Evolutionary conservation across 1,139 yeast genomes (phyloP).

Genomic region (Geotrichum citri-aurantii): DNA sequence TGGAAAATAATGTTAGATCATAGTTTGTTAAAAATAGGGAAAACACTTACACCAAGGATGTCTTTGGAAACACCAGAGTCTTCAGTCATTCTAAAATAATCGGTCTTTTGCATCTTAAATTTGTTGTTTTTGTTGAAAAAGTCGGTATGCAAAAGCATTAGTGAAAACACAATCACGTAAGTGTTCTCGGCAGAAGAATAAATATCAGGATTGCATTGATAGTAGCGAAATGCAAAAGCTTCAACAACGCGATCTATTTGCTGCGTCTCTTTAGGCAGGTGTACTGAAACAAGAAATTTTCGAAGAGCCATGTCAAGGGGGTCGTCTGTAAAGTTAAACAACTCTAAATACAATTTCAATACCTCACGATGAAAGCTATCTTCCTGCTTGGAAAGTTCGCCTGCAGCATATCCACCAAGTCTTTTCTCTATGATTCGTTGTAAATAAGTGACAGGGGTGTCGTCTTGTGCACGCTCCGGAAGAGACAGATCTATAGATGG

Average conservation of each 20-base stretch:
- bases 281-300: constrained; percentile 48
- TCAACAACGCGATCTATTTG: constrained; percentile 62
- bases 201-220: constrained; percentile 38
- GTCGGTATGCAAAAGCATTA: constrained; percentile 65
- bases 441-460: constrained; percentile 37
- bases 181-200: constrained; percentile 45
- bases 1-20: constrained; percentile 33
- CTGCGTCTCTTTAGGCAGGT: constrained; percentile 62
- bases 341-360: constrained; percentile 37
- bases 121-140: constrained; percentile 58
- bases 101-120: constrained; percentile 55
- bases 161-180: constrained; percentile 53
- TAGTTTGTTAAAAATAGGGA: constrained; percentile 21
- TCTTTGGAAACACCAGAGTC: constrained; percentile 41
- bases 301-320: constrained; percentile 64
- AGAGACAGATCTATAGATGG: constrained; percentile 11
- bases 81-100: constrained; percentile 46
- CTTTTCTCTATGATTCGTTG: constrained; percentile 32
- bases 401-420: constrained; percentile 37
- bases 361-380: constrained; percentile 38
- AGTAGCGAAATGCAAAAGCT: constrained; percentile 48
- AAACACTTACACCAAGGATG: constrained; percentile 35
- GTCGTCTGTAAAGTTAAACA: constrained; percentile 45
- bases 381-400: constrained; percentile 38
- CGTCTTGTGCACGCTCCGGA: constrained; percentile 35